Percentiles rank a stretch among this genome's conserved stretches.
Conservation (phyloP, 2,329 filamentous ascomycete species). For the Leptographium lundbergii region DNA sequence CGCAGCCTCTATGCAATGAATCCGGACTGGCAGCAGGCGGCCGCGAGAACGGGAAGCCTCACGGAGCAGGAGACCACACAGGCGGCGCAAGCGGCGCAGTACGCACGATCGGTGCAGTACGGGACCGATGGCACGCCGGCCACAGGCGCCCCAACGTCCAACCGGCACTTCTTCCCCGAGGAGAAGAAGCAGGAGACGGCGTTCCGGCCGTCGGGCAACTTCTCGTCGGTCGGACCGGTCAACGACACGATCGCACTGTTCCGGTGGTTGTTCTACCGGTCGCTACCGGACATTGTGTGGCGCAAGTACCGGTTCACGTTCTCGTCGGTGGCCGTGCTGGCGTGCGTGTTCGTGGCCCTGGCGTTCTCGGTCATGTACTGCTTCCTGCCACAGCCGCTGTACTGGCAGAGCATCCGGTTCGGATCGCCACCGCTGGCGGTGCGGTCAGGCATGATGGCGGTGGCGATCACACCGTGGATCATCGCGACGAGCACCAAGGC, state of each 20-base stretch:
- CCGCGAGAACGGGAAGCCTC: constrained; percentile 21
- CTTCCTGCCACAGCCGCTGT: constrained; percentile 79
- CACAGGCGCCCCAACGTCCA: constrained; percentile 25
- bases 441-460: constrained; percentile 79
- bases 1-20: constrained; percentile 38
- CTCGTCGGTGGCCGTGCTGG: constrained; percentile 62
- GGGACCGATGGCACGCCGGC: not conserved
- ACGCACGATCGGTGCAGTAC: not conserved
- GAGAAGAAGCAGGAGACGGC: constrained; percentile 40
- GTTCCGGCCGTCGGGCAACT: constrained; percentile 55
- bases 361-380: constrained; percentile 67
- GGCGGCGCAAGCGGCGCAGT: not conserved
- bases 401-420: constrained; percentile 74
- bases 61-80: not conserved
- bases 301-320: constrained; percentile 62
- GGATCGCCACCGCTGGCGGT: constrained; percentile 84
- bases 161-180: constrained; percentile 65
- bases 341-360: constrained; percentile 54
- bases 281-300: constrained; percentile 61
- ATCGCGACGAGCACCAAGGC: constrained; percentile 82
- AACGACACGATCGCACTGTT: constrained; percentile 75
- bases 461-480: constrained; percentile 89
- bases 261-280: constrained; percentile 80
- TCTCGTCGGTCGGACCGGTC: constrained; percentile 60
- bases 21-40: constrained; percentile 31